Percentiles rank a stretch among this genome's conserved stretches.
These are phyloP conservation scores for Protomyces inundatus DNA, from an alignment of 1,139 yeast species.

Conservation along the genomic window DNA sequence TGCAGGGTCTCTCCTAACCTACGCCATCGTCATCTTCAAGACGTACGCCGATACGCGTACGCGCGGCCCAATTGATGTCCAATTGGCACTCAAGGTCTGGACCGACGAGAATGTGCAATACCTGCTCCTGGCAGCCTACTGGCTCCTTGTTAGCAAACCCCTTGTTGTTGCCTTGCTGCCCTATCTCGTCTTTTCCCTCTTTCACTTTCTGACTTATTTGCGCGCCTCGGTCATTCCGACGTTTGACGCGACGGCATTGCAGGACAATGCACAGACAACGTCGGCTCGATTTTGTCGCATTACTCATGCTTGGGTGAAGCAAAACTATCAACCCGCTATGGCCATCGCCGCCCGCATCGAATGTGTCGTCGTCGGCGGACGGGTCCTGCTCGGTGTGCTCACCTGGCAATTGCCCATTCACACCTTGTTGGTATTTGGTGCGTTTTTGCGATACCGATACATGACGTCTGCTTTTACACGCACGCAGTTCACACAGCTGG, in stretches of 20 bases:
- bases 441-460: slow-evolving; percentile 30
- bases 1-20: slow-evolving; percentile 63
- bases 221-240: slow-evolving; percentile 65
- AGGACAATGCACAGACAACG: slow-evolving; percentile 13
- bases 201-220: slow-evolving; percentile 65
- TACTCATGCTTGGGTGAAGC: slow-evolving; percentile 24
- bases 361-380: slow-evolving; percentile 15
- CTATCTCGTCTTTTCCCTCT: slow-evolving; percentile 60
- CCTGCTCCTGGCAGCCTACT: slow-evolving; percentile 52
- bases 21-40: slow-evolving; percentile 71
- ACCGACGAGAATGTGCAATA: slow-evolving; percentile 68
- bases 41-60: slow-evolving; percentile 32
- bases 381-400: slow-evolving; percentile 17
- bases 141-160: slow-evolving; percentile 51
- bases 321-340: slow-evolving; percentile 27
- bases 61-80: slow-evolving; percentile 12
- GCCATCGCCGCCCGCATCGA: slow-evolving; percentile 27
- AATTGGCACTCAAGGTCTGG: slow-evolving; percentile 36
- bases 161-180: slow-evolving; percentile 58
- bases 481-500: slow-evolving; percentile 23
- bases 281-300: slow-evolving; percentile 18
- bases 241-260: slow-evolving; percentile 45
- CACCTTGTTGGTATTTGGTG: slow-evolving; percentile 22
- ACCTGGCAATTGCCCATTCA: slow-evolving; percentile 19
- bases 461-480: slow-evolving; percentile 28